phyloP scores from a whole-genome alignment of 345 rosid species.

The Eucalyptus polyanthemos region DNA sequence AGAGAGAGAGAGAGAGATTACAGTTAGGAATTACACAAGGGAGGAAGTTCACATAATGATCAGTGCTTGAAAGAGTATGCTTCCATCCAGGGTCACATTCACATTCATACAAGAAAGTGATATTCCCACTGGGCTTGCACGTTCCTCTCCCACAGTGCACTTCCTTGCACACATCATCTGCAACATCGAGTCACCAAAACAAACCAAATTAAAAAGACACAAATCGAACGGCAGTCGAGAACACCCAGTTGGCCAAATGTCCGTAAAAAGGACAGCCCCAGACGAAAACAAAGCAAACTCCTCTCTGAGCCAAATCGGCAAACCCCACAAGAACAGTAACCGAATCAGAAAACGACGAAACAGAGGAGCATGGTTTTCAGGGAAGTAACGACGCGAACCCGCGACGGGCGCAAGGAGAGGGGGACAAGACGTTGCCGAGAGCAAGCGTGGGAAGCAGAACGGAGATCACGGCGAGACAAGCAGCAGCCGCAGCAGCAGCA shows the following conservation, averaged over 20 bases:
- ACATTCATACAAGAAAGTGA: slow-evolving; percentile 30
- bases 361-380: background rate
- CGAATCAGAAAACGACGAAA: background rate
- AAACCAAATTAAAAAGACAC: background rate
- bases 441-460: slow-evolving; percentile 8
- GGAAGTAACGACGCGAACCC: background rate
- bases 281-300: background rate
- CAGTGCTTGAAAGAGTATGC: slow-evolving; percentile 10
- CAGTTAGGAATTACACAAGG: slow-evolving; percentile 84
- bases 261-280: background rate
- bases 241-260: background rate
- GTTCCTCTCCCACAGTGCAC: slow-evolving; percentile 59
- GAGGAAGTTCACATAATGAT: slow-evolving; percentile 43
- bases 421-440: slow-evolving; percentile 13
- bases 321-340: background rate
- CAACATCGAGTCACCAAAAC: background rate
- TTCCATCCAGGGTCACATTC: slow-evolving; percentile 74
- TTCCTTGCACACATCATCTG: slow-evolving; percentile 44
- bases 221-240: background rate
- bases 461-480: slow-evolving; percentile 5
- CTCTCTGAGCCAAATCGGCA: background rate
- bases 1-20: slow-evolving; percentile 13
- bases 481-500: background rate
- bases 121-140: slow-evolving; percentile 33
- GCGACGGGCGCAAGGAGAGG: slow-evolving; percentile 18